Evolutionary conservation across 2,329 filamentous ascomycete genomes (phyloP), one percentile per base, ranked within the genome.

Genomic region (Penicillium expansum): DNA sequence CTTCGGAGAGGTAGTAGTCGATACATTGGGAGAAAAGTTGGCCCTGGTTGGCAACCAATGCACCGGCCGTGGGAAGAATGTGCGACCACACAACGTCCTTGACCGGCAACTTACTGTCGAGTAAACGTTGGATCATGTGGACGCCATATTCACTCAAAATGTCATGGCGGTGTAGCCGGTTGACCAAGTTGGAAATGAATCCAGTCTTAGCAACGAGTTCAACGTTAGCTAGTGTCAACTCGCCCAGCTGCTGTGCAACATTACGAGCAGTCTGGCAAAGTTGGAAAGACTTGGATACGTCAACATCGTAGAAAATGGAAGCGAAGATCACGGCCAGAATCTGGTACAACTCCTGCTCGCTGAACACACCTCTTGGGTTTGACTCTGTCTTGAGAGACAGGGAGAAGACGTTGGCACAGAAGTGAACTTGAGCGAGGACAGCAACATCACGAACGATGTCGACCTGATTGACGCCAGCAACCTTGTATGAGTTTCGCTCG

Each of bases 21-120:
- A 86, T 67, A 27, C 77, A 81, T 60, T 85, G 83, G 0, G 75
- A 79, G 63, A 85, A 84, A 22, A 85, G 77, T 57, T 84, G 82
- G 8, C 80, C 82, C 64, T 85, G 83, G 55, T 83, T 84, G 3
- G 79, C 75, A 4, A 83, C 80, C 72, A 82, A 80, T 37, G 80
- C 80, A 27, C 80, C 82, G 1, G 81, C 81, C 0, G 83, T 84
- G 32, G 82, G 82, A 41, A 86, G 75, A 52, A 86, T 80, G 53
- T 85, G 80, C 39, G 79, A 80, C 79, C 80, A 83, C 30, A 84
- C 82, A 27, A 85, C 74, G 20, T 82, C 76, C 27, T 81, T 71
- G 6, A 78, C 69, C 1, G 77, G 73, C 55, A 78, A 73, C 8
- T 77, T 75, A 8, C 74, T 76, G 38, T 77, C 75, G 18, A 83